Conservation (phyloP, 2,329 filamentous ascomycete species). For the Chaetomiaceae sp. region DNA sequence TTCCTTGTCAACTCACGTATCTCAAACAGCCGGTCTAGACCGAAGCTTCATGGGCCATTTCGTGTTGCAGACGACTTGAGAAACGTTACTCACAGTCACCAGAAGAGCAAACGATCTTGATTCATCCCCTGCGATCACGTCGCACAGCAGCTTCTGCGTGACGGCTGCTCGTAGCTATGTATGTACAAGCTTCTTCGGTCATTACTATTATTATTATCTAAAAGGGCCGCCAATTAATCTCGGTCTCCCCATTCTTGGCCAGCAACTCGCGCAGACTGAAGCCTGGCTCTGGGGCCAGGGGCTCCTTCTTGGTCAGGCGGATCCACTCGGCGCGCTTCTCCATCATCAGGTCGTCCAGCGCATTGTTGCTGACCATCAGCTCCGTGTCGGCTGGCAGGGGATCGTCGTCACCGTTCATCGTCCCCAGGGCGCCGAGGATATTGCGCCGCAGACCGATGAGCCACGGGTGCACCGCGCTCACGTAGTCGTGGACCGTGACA, state of each 20-base stretch:
- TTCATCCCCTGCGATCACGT: no score
- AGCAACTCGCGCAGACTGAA: neutral
- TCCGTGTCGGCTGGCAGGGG: neutral
- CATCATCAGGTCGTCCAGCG: neutral
- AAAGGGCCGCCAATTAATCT: no score
- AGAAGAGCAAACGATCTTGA: no score
- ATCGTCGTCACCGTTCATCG: neutral
- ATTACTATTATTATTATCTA: no score
- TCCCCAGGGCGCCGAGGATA: slow-evolving; percentile 3
- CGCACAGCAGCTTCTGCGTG: no score
- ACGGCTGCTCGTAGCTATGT: no score
- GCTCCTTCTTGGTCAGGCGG: neutral
- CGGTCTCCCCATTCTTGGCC: neutral
- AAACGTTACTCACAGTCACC: no score
- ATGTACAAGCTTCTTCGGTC: no score
- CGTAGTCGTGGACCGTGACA: neutral
- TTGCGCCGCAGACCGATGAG: neutral
- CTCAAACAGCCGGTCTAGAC: no score
- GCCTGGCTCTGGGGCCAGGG: neutral
- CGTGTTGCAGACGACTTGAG: no score
- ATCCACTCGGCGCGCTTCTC: neutral
- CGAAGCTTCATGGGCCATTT: no score
- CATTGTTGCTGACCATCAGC: neutral
- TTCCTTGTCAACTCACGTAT: no score
- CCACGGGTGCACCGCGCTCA: slow-evolving; percentile 1